Evolutionary conservation across 768 basidiomycete genomes (phyloP).

Genomic region (Lactarius sp.): DNA sequence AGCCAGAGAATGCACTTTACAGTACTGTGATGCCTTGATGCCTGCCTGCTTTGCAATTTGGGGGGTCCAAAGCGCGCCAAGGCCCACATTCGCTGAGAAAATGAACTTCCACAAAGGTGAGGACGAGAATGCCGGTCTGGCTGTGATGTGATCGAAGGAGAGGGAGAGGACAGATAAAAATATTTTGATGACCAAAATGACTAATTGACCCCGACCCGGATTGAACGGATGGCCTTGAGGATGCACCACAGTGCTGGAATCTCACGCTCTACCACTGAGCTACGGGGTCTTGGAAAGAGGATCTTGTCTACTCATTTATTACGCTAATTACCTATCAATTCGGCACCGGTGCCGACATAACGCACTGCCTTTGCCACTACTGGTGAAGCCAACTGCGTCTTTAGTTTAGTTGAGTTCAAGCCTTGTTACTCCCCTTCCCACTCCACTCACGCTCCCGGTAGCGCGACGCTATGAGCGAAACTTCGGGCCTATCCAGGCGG

Average conservation of each 20-base stretch:
- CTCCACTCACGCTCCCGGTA: background rate
- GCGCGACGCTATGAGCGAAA: constrained; percentile 14
- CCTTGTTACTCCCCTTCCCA: background rate
- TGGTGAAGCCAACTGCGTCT: background rate
- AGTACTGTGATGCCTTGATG: background rate
- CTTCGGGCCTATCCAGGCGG: constrained; percentile 48
- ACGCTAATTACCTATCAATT: background rate
- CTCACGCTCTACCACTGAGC: constrained; percentile 29
- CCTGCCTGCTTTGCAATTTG: background rate
- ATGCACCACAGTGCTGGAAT: constrained; percentile 22
- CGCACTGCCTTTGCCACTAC: background rate
- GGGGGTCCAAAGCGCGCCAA: background rate
- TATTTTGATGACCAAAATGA: constrained; percentile 5
- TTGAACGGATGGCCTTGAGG: constrained; percentile 29
- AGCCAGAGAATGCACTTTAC: no score
- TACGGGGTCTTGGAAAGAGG: constrained; percentile 14
- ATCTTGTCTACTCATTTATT: background rate
- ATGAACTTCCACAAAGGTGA: no score
- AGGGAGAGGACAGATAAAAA: background rate
- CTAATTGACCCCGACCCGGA: constrained; percentile 26
- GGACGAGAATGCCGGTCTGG: no score
- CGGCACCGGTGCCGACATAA: background rate
- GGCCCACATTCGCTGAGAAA: background rate
- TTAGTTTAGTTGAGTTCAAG: background rate
- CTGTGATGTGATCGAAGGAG: no score